Percentiles rank a stretch among this genome's conserved stretches.
Evolutionary conservation across 176 grass and related monocot species (phyloP).

Genomic region (sorghum (Sorghum bicolor)): DNA sequence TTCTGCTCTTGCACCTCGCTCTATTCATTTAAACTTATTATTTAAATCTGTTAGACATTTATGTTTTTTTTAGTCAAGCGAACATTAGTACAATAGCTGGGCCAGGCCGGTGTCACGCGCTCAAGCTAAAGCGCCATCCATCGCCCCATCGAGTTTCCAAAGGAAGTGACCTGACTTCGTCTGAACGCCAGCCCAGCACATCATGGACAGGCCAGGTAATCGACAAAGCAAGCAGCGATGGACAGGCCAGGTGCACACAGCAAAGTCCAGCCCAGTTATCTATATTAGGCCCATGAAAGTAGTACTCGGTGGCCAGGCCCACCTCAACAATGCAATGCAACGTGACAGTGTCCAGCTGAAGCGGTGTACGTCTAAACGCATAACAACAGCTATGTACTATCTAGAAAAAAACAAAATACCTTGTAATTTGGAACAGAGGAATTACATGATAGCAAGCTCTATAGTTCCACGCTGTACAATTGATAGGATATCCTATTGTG

Average conservation of each 20-base stretch:
- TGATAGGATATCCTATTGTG: background rate
- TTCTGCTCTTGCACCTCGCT: no score
- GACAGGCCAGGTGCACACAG: background rate
- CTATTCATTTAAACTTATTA: no score
- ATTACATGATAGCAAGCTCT: slow-evolving; percentile 19
- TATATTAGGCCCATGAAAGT: background rate
- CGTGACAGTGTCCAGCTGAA: background rate
- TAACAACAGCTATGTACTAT: background rate
- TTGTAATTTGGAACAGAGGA: background rate
- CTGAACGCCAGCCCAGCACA: no score
- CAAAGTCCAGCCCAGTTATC: background rate
- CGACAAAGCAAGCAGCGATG: no score
- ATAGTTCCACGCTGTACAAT: slow-evolving; percentile 31
- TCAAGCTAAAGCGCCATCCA: no score
- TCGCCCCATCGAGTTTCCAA: no score
- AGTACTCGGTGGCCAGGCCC: background rate
- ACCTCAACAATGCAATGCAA: background rate
- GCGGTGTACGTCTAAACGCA: background rate
- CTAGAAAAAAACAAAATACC: background rate
- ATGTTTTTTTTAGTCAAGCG: no score
- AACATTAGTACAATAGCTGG: no score
- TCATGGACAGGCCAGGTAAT: no score
- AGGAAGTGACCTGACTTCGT: no score
- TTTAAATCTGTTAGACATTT: no score
- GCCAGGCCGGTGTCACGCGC: no score